phyloP scores from a whole-genome alignment of 2,329 filamentous ascomycete species.

The Diaporthe capsici region DNA sequence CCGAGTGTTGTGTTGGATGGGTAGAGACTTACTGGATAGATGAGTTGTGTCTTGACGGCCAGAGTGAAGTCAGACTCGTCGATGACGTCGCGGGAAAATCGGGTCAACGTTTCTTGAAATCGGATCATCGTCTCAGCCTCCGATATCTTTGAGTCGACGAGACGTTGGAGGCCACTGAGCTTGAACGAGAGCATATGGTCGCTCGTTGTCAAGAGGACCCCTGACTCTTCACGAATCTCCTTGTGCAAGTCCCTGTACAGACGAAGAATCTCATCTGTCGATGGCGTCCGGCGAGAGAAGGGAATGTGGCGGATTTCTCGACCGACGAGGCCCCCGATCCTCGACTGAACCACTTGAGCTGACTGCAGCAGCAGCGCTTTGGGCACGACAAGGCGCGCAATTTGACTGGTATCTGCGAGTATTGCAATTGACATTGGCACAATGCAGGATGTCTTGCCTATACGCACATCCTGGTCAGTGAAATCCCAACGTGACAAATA shows the following conservation, averaged over 20 bases:
- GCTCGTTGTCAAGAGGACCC: constrained; percentile 72
- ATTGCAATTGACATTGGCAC: constrained; percentile 65
- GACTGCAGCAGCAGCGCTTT: constrained; percentile 71
- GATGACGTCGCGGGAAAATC: constrained; percentile 69
- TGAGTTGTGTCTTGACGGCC: constrained; percentile 67
- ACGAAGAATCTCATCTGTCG: constrained; percentile 48
- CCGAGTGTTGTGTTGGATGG: no score
- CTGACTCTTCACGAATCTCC: constrained; percentile 57
- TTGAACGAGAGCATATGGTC: constrained; percentile 77
- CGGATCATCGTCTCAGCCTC: constrained; percentile 64
- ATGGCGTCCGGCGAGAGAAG: constrained; percentile 66
- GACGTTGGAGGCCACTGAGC: constrained; percentile 70
- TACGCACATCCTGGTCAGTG: no score
- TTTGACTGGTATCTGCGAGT: constrained; percentile 57
- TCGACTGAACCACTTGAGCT: constrained; percentile 67
- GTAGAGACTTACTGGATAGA: constrained; percentile 59
- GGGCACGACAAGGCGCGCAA: constrained; percentile 69
- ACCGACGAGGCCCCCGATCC: constrained; percentile 68
- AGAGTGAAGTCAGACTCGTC: constrained; percentile 75
- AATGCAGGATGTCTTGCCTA: constrained; percentile 69
- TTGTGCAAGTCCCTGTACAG: constrained; percentile 57
- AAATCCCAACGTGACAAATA: no score
- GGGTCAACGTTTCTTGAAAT: constrained; percentile 64
- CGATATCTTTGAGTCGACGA: constrained; percentile 61
- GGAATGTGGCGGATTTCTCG: constrained; percentile 69